Conservation (phyloP, 106 monocot genomes). For the Narthecium ossifragum region DNA sequence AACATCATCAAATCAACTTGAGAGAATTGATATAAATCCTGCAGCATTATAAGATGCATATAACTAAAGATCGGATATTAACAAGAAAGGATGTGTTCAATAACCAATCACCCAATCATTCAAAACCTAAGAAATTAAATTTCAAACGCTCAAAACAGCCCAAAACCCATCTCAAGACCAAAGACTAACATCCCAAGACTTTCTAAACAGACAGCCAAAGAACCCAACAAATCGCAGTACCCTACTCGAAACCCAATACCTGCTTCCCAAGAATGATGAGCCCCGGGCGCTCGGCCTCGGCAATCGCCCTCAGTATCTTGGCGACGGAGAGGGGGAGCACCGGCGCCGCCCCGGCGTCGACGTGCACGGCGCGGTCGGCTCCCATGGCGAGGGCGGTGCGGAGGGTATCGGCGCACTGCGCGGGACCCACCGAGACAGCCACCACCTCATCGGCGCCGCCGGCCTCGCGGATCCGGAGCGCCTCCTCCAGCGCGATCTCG, state of each 20-base stretch:
- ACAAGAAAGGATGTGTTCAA: too few relatives aligned
- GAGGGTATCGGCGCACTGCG: slow-evolving; percentile 75
- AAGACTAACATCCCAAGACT: too few relatives aligned
- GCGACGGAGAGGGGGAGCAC: slow-evolving; percentile 71
- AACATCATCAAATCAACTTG: too few relatives aligned
- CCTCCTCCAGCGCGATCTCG: slow-evolving; percentile 98
- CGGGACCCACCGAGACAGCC: slow-evolving; percentile 83
- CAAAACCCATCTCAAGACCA: too few relatives aligned
- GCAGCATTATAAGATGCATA: too few relatives aligned
- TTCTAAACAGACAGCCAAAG: too few relatives aligned
- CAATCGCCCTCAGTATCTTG: slow-evolving; percentile 66
- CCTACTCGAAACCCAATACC: slow-evolving; percentile 29
- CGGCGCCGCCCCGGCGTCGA: slow-evolving; percentile 25
- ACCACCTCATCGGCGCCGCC: slow-evolving; percentile 80
- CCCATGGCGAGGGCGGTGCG: slow-evolving; percentile 98
- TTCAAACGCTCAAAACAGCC: too few relatives aligned
- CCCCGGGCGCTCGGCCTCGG: slow-evolving; percentile 62
- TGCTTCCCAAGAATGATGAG: slow-evolving; percentile 94
- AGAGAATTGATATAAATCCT: too few relatives aligned
- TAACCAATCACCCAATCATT: too few relatives aligned
- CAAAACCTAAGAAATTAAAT: too few relatives aligned
- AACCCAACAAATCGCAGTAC: too few relatives aligned
- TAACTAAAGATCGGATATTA: too few relatives aligned
- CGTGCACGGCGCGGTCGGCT: slow-evolving; percentile 88
- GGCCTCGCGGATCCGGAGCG: slow-evolving; percentile 69